Conservation (phyloP, 192 early-diverging fungal species). For the Coemansia aciculifera region DNA sequence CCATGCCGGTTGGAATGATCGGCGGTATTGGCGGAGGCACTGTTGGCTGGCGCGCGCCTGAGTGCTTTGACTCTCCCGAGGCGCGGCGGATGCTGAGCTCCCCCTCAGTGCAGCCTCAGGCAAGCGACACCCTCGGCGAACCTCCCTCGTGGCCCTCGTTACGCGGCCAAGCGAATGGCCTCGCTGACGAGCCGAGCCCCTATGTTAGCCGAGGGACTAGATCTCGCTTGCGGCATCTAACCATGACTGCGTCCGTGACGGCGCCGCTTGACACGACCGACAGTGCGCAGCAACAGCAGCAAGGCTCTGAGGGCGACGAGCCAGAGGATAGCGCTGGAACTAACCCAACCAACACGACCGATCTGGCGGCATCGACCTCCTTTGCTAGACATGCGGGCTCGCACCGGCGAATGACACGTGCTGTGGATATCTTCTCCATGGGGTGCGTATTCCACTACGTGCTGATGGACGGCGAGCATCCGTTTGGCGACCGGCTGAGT, state of each 20-base stretch:
- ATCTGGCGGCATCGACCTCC: conserved; percentile 10
- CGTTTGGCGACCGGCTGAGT: conserved; percentile 90
- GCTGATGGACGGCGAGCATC: conserved; percentile 85
- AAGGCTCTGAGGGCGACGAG: conserved; percentile 20
- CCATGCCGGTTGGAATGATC: conserved; percentile 41
- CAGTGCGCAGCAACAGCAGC: conserved; percentile 15
- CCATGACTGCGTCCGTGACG: conserved; percentile 14
- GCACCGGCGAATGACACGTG: conserved; percentile 67
- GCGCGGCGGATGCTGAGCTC: conserved; percentile 19
- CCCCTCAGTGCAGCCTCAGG: background rate
- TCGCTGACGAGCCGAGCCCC: conserved; percentile 39
- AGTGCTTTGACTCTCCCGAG: conserved; percentile 64
- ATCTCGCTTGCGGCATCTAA: conserved; percentile 34
- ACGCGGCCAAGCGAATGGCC: background rate
- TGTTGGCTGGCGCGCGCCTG: conserved; percentile 95
- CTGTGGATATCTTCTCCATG: conserved; percentile 94
- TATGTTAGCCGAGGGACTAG: conserved; percentile 50
- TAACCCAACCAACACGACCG: conserved; percentile 16
- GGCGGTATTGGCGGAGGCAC: conserved; percentile 73
- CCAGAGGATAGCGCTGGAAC: conserved; percentile 31
- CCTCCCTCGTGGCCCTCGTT: conserved; percentile 36
- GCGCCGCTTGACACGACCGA: background rate
- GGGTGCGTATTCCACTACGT: conserved; percentile 97
- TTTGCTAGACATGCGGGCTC: conserved; percentile 10
- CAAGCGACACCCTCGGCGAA: background rate